Evolutionary conservation across 306 rosid species (phyloP).

Genomic region (Medicago arabica): DNA sequence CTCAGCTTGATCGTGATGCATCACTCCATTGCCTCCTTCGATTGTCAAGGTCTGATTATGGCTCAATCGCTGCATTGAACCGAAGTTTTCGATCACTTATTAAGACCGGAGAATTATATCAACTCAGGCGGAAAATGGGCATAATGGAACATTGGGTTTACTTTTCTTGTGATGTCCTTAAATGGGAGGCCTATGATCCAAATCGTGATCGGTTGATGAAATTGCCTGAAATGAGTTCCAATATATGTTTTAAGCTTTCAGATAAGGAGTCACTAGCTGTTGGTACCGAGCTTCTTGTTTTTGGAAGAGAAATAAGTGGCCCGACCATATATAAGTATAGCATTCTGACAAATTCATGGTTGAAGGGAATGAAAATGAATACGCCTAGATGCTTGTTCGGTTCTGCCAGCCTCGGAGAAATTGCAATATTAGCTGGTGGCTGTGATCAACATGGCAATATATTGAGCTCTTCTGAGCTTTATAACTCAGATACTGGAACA

Average conservation of each 20-base stretch:
- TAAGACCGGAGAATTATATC: constrained; percentile 64
- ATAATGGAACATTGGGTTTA: constrained; percentile 78
- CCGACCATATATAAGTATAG: constrained; percentile 63
- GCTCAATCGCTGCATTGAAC: constrained; percentile 62
- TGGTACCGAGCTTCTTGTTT: constrained; percentile 84
- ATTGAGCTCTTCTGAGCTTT: constrained; percentile 71
- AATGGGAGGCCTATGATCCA: constrained; percentile 86
- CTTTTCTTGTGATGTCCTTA: constrained; percentile 66
- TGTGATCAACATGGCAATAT: constrained; percentile 60
- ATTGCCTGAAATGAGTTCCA: constrained; percentile 62
- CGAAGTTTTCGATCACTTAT: constrained; percentile 59
- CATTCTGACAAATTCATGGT: constrained; percentile 72
- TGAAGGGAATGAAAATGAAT: constrained; percentile 59
- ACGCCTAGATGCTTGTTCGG: constrained; percentile 75
- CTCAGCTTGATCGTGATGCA: constrained; percentile 62
- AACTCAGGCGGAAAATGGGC: constrained; percentile 58
- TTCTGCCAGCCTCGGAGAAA: constrained; percentile 71
- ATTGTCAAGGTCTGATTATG: constrained; percentile 76
- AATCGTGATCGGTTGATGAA: constrained; percentile 55
- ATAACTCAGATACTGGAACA: constrained; percentile 62
- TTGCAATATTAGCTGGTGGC: constrained; percentile 83
- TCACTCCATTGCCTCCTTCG: constrained; percentile 60
- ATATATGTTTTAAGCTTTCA: constrained; percentile 63
- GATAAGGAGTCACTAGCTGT: constrained; percentile 88
- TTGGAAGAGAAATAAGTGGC: constrained; percentile 63